Evolutionary conservation across 192 early-diverging fungal species (phyloP), one percentile per base, ranked within the genome.

Genomic region (Coemansia sp.): DNA sequence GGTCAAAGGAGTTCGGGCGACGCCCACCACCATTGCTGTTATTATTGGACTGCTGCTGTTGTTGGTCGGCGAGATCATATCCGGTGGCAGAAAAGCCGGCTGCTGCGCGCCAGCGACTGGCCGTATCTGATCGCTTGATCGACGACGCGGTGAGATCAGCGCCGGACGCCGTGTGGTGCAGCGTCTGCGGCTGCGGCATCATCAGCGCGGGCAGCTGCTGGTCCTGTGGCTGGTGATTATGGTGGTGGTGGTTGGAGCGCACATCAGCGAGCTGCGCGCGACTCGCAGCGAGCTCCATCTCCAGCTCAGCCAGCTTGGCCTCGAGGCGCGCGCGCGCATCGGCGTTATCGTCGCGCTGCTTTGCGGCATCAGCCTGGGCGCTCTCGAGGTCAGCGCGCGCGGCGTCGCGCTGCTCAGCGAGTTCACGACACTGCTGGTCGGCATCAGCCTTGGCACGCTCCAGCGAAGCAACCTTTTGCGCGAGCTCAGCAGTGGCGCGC

Each of bases 201-300:
- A 2, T 39, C 51, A 14, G 9, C 53, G n/a, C n/a, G n/a, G n/a
- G 66, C 12, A 14, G 17, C 4, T 43, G 60, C 41, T 59, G 65
- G 60, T 67, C 67, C 64, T 67, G 76, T 20, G 62, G 32, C n/a
- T 70, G 68, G 17, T 73, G 67, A 53, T 70, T 56, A 60, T 70
- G 67, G 71, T 79, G 71, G 67, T 79, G 76, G 31, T 71, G 68
- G 65, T 77, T 68, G n/a, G 77, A 67, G 24, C 68, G 67, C 7
- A 59, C 77, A 29, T 79, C 77, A 9, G 71, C 77, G 51, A 79
- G 57, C 67, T 67, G 68, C 31, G 64, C 66, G 0, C 66, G 61
- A 35, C 66, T 69, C 9, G 67, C 39, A 3, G 62, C 51, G 56
- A 79, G 68, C 65, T 79, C 71, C 25, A 29, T 47, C 71, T 84